Percentiles rank a stretch among this genome's conserved stretches.
Conservation (phyloP, 2,329 filamentous ascomycete species). For the Penicillium sp. region DNA sequence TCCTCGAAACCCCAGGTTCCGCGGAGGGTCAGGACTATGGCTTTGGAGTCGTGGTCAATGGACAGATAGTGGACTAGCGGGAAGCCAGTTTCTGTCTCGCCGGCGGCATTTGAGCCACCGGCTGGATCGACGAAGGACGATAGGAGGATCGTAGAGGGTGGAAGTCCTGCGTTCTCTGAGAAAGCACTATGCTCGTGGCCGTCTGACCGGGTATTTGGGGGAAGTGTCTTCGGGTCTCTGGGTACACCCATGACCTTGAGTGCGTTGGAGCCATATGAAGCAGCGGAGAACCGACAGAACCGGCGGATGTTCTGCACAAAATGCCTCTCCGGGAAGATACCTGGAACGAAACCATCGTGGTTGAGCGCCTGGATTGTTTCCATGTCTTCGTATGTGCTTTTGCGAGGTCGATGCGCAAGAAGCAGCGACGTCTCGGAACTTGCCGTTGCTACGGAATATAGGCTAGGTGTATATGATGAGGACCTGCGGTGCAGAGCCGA, state of each 20-base stretch:
- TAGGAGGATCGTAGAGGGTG: conserved; percentile 52
- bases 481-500: conserved; percentile 33
- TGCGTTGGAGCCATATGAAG: conserved; percentile 47
- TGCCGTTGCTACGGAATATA: conserved; percentile 46
- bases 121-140: conserved; percentile 68
- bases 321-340: conserved; percentile 46
- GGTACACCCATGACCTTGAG: conserved; percentile 47
- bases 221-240: conserved; percentile 30
- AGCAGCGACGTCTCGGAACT: conserved; percentile 46
- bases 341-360: conserved; percentile 44
- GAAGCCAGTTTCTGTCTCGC: conserved; percentile 62
- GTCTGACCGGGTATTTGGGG: conserved; percentile 32
- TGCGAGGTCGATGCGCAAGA: conserved; percentile 41
- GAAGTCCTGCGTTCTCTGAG: conserved; percentile 44
- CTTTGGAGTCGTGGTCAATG: conserved; percentile 66
- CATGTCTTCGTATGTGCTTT: conserved; percentile 46
- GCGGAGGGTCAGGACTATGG: conserved; percentile 68
- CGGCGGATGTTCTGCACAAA: conserved; percentile 46
- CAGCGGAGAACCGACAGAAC: conserved; percentile 47
- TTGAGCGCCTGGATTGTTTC: conserved; percentile 44
- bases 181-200: conserved; percentile 47
- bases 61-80: conserved; percentile 71
- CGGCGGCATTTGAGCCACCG: conserved; percentile 62
- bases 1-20: conserved; percentile 72
- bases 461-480: conserved; percentile 43